Evolutionary conservation across 1,284 basidiomycete genomes (phyloP), one percentile per base, ranked within the genome.

Genomic region (Tetrapyrgos nigripes): DNA sequence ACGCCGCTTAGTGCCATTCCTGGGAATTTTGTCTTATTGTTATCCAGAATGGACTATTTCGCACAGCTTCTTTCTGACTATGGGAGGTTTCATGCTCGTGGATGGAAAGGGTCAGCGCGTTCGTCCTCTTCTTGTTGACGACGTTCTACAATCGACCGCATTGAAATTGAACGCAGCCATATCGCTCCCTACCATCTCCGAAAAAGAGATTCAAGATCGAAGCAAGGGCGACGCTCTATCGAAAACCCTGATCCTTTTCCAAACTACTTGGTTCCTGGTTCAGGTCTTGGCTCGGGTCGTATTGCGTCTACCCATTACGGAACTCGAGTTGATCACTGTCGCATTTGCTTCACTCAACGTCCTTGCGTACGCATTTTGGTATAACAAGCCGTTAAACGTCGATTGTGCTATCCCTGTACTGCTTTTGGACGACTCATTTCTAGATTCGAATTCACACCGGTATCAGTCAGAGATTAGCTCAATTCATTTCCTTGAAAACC

Each of bases 211-310:
- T n/a, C 45, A 23, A 24, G 54, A 56, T 37, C 29, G 46, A 26
- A 56, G 54, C 29, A 56, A 56, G 28, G 54, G 54, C 14, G 54
- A 56, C 13, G 54, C 46, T 17, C 9, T 56, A 1, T 48, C 54
- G n/a, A 56, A 56, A 40, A 27, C 31, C 3, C 29, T 56, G 10
- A 31, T 56, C 21, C 31, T 56, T n/a, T n/a, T 56, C 19, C 54
- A 56, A 48, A 56, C 46, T 14, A 49, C 44, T 31, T 55, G 53
- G 53, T 55, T 55, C 21, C 8, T 55, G 5, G 2, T 55, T n/a
- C 53, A 55, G 44, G 27, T 55, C 23, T 5, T 26, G 9, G 43
- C 53, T 21, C 53, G 53, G 9, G 43, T 29, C 13, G 27, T 48
- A n/a, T 35, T 26, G 11, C 40, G 45, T 47, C 26, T 55, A 17